A percentile compares a stretch with the other conserved stretches of the same genome.
phyloP scores from a whole-genome alignment of 176 grass and related monocot species.

The Phoenix roebelenii region DNA sequence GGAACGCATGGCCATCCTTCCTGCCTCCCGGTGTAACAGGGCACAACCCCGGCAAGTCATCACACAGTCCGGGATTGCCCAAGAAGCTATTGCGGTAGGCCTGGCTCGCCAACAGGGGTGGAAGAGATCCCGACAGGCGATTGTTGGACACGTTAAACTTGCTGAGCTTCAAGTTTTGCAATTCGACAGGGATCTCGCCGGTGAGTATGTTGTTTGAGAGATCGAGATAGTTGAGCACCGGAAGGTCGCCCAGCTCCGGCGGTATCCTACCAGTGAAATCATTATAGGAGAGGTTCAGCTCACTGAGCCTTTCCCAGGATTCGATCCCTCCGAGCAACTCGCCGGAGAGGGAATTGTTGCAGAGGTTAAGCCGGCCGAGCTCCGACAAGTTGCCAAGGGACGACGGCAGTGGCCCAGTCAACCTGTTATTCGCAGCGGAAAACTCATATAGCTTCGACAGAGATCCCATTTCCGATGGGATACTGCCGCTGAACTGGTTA shows the following conservation, averaged over 20 bases:
- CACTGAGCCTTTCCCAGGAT: slow-evolving; percentile 26
- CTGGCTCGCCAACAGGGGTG: slow-evolving; percentile 10
- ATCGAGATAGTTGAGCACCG: slow-evolving; percentile 43
- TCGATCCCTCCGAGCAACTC: slow-evolving; percentile 32
- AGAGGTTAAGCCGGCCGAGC: slow-evolving; percentile 43
- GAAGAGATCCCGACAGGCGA: slow-evolving; percentile 47
- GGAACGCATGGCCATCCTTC: not conserved
- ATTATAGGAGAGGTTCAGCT: slow-evolving; percentile 52
- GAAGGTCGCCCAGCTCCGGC: slow-evolving; percentile 39
- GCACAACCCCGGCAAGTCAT: slow-evolving; percentile 22
- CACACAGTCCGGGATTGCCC: slow-evolving; percentile 64
- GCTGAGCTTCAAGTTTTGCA: slow-evolving; percentile 34
- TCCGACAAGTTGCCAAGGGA: slow-evolving; percentile 15
- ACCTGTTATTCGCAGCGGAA: slow-evolving; percentile 40
- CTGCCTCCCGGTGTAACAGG: not conserved
- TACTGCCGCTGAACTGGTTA: slow-evolving; percentile 60
- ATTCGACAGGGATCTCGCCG: slow-evolving; percentile 38
- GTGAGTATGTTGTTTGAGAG: slow-evolving; percentile 58
- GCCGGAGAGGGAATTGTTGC: slow-evolving; percentile 62
- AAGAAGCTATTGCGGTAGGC: slow-evolving; percentile 47
- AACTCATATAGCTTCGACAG: slow-evolving; percentile 32
- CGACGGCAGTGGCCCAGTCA: slow-evolving; percentile 41
- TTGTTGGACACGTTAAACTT: slow-evolving; percentile 67
- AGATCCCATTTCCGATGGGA: slow-evolving; percentile 49
- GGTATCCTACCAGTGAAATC: slow-evolving; percentile 48